Evolutionary conservation across 768 basidiomycete genomes (phyloP).

Genomic region (Auricularia sp.): DNA sequence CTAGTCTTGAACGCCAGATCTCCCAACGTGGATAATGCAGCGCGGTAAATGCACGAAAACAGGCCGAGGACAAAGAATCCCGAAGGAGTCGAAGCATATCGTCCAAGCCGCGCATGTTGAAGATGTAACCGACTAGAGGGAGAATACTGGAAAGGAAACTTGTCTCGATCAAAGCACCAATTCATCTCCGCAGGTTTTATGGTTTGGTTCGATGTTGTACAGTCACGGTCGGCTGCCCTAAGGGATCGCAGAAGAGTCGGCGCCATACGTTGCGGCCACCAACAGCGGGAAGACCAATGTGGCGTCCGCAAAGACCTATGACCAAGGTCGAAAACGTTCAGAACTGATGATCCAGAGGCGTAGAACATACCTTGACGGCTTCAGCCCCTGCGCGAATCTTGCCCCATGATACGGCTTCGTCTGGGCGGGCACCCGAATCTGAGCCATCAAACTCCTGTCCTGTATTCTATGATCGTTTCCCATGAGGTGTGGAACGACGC

Average conservation of each 20-base stretch:
- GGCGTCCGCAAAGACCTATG: conserved; percentile 83
- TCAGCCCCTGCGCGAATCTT: conserved; percentile 85
- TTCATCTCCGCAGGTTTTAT: too few relatives aligned
- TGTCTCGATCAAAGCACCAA: too few relatives aligned
- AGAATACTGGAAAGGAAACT: too few relatives aligned
- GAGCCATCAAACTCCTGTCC: conserved; percentile 99
- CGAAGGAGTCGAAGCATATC: background rate
- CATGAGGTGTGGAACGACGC: too few relatives aligned
- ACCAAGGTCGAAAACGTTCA: background rate
- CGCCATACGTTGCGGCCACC: conserved; percentile 88
- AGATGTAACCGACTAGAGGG: too few relatives aligned
- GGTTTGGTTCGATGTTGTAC: too few relatives aligned
- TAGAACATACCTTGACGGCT: conserved; percentile 56
- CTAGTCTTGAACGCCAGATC: too few relatives aligned
- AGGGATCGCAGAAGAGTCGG: background rate
- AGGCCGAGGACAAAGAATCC: background rate
- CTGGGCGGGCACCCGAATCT: conserved; percentile 91
- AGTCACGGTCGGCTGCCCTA: too few relatives aligned
- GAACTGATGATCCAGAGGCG: background rate
- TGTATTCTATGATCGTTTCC: conserved; percentile 55
- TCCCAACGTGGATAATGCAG: too few relatives aligned
- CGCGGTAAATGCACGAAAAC: background rate
- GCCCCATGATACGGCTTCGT: conserved; percentile 98
- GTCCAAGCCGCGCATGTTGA: background rate
- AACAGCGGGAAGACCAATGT: conserved; percentile 92